Evolutionary conservation across 257 asterid genomes (phyloP).

Genomic region (Solanum corneliomulleri): DNA sequence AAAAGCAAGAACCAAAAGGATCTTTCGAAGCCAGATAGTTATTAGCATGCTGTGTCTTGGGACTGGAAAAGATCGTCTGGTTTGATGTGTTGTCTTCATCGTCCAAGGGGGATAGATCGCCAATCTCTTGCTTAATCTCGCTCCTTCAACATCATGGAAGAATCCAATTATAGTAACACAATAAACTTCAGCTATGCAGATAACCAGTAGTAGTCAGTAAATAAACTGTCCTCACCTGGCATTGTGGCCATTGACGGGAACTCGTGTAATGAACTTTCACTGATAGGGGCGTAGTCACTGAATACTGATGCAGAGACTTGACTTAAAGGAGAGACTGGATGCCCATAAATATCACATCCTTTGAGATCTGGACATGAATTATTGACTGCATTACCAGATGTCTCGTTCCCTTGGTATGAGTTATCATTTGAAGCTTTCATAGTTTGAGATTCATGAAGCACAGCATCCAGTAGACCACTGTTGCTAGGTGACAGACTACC

Average conservation of each 20-base stretch:
- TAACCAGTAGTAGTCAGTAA: not conserved
- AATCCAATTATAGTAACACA: not conserved
- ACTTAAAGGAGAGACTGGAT: slow-evolving; percentile 31
- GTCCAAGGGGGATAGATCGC: slow-evolving; percentile 1
- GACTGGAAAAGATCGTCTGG: slow-evolving; percentile 23
- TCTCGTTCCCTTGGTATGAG: slow-evolving; percentile 1
- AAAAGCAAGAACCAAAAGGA: slow-evolving; percentile 24
- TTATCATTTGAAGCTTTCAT: slow-evolving; percentile 16
- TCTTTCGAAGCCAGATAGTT: slow-evolving; percentile 18
- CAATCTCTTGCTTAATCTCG: slow-evolving; percentile 19
- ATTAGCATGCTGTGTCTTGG: slow-evolving; percentile 14
- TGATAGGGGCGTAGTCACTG: slow-evolving; percentile 20
- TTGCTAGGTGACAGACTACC: slow-evolving; percentile 24
- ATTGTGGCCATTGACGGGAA: slow-evolving; percentile 9
- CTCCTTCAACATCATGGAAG: slow-evolving; percentile 13
- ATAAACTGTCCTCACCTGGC: slow-evolving; percentile 24
- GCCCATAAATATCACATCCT: slow-evolving; percentile 28
- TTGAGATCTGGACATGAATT: slow-evolving; percentile 11
- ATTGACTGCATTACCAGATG: slow-evolving; percentile 7
- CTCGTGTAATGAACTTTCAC: slow-evolving; percentile 33
- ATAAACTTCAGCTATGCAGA: not conserved
- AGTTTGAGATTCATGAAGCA: slow-evolving; percentile 30
- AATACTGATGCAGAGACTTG: slow-evolving; percentile 23
- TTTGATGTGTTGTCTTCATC: slow-evolving; percentile 11
- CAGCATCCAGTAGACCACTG: slow-evolving; percentile 51